phyloP scores from a whole-genome alignment of 345 rosid genomes.

The Cardamine resedifolia region DNA sequence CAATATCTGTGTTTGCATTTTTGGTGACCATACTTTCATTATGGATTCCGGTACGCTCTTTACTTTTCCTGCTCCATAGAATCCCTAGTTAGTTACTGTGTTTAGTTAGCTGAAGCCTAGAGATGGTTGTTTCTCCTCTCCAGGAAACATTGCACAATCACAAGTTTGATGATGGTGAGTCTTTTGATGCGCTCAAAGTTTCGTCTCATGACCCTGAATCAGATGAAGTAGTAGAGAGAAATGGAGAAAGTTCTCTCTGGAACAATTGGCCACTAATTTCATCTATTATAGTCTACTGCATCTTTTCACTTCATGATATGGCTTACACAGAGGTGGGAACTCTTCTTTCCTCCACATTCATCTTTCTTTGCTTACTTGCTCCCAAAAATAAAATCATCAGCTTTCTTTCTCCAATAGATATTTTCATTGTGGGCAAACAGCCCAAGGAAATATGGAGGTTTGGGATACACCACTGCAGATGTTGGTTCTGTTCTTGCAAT shows the following conservation, averaged over 20 bases:
- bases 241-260: conserved; percentile 44
- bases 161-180: conserved; percentile 35
- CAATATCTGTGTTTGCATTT: conserved; percentile 62
- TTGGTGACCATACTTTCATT: conserved; percentile 48
- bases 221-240: conserved; percentile 27
- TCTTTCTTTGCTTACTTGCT: background rate
- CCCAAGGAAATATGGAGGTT: conserved; percentile 67
- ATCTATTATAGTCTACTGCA: conserved; percentile 75
- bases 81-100: background rate
- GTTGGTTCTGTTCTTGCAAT: conserved; percentile 80
- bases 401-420: conserved; percentile 44
- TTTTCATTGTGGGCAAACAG: conserved; percentile 93
- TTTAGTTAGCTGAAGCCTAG: background rate
- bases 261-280: conserved; percentile 93
- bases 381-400: background rate
- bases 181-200: conserved; percentile 48
- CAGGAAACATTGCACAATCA: conserved; percentile 83
- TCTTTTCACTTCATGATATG: conserved; percentile 93
- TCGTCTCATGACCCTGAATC: conserved; percentile 37
- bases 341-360: conserved; percentile 16
- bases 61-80: background rate
- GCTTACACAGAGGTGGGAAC: conserved; percentile 78
- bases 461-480: conserved; percentile 57
- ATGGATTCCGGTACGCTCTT: conserved; percentile 73
- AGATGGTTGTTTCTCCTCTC: conserved; percentile 22